Evolutionary conservation across 1,139 yeast species (phyloP), one percentile per base, ranked within the genome.

Genomic region (Geotrichum macrosporum): DNA sequence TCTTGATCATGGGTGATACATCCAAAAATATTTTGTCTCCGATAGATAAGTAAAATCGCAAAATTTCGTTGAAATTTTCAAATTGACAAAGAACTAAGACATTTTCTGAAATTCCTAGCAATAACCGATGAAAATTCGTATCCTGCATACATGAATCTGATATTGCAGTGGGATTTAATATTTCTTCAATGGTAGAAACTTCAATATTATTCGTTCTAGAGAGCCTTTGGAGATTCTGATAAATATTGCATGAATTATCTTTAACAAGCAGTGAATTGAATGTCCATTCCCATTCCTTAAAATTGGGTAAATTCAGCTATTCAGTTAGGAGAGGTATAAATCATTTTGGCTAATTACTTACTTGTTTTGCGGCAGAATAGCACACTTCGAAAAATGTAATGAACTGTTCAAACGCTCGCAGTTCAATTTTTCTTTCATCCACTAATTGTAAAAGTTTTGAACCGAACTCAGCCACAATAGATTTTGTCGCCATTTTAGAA

Each of bases 401-500:
- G 46, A 53, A 46, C 35, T 31, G 16, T 27, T 50, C 18, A 45
- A 47, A 22, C 22, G 29, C 21, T 18, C 41, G 19, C 35, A 47
- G 36, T 26, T 34, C 29, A 13, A 18, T 32, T 33, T 15, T 29
- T 40, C 52, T 30, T 35, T 48, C 32, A 15, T 37, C 22, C 1
- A 49, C 43, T 3, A 54, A 40, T 13, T 24, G 36, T 9, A 52
- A 16, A 5, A 54, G 39, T 19, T 39, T 36, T 2, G 42, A 18
- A 2, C 57, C 55, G 40, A 44, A 52, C 10, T 50, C 45, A 4
- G 31, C 34, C 13, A 47, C 48, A 12, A 50, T 37, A 3, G 35
- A 27, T 24, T 37, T 30, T 10, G 41, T 33, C 1, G 49, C 40
- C 30, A 42, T 37, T 31, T 46, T 44, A 32, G 38, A 26, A 16